These are phyloP conservation scores for Austroboletus novae-zelandiae DNA, from an alignment of 1,284 basidiomycete genomes.

Conservation along the genomic window DNA sequence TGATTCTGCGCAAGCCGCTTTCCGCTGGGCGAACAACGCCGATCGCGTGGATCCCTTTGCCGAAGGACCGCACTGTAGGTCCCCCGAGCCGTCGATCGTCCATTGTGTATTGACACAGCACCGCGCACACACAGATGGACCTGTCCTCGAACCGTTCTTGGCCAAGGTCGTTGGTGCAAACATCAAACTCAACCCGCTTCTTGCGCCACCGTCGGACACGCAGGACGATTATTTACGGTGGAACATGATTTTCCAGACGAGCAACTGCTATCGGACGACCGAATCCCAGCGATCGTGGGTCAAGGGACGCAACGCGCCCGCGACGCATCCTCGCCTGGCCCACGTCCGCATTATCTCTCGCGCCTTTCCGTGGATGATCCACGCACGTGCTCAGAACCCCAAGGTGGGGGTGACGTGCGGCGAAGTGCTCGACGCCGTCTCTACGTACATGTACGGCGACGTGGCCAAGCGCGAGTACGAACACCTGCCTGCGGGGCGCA, in stretches of 20 bases:
- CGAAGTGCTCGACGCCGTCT: constrained; percentile 63
- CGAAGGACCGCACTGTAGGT: constrained; percentile 33
- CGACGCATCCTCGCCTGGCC: constrained; percentile 66
- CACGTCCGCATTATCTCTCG: constrained; percentile 51
- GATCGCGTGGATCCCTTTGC: constrained; percentile 29
- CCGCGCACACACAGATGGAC: constrained; percentile 53
- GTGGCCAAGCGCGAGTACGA: constrained; percentile 53
- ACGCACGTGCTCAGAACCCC: constrained; percentile 48
- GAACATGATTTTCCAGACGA: constrained; percentile 71
- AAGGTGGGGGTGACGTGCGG: constrained; percentile 67
- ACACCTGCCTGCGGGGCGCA: constrained; percentile 32
- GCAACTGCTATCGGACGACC: constrained; percentile 57
- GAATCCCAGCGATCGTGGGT: constrained; percentile 67
- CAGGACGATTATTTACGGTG: constrained; percentile 58
- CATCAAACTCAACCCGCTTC: constrained; percentile 58
- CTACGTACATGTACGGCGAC: constrained; percentile 47
- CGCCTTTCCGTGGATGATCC: constrained; percentile 58
- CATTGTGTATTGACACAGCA: constrained; percentile 9
- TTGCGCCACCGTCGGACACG: constrained; percentile 48
- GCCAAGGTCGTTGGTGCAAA: constrained; percentile 46
- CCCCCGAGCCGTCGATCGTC: not conserved
- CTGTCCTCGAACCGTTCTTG: constrained; percentile 64
- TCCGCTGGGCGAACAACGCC: constrained; percentile 27
- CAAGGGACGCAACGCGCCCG: constrained; percentile 64
- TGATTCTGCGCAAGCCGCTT: constrained; percentile 27